phyloP scores from a whole-genome alignment of 2,329 filamentous ascomycete genomes.

The Fusarium subtropicale region DNA sequence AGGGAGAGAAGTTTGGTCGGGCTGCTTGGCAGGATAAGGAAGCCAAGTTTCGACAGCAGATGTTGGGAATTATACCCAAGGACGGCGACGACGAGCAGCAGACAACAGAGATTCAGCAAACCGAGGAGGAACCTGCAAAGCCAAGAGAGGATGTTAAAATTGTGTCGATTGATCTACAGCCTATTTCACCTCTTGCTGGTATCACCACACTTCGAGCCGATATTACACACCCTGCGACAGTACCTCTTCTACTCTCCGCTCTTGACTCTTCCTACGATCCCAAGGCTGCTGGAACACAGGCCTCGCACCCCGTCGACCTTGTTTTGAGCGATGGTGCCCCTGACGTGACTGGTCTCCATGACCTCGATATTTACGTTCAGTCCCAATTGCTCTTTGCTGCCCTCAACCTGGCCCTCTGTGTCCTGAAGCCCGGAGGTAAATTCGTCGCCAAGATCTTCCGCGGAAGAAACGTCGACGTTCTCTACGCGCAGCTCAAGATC shows the following conservation, averaged over 20 bases:
- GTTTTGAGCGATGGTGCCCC: slow-evolving; percentile 96
- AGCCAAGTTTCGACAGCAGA: slow-evolving; percentile 70
- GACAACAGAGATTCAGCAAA: slow-evolving; percentile 24
- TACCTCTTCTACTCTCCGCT: slow-evolving; percentile 86
- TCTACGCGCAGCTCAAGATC: slow-evolving; percentile 92
- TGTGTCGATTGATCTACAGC: slow-evolving; percentile 94
- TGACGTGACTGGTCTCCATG: slow-evolving; percentile 95
- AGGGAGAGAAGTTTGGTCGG: slow-evolving; percentile 89
- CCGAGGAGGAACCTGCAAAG: slow-evolving; percentile 46
- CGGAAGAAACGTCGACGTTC: slow-evolving; percentile 91
- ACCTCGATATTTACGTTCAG: slow-evolving; percentile 98
- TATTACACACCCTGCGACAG: slow-evolving; percentile 96
- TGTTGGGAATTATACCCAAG: slow-evolving; percentile 64
- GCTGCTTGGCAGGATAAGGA: slow-evolving; percentile 89
- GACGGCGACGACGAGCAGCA: slow-evolving; percentile 40
- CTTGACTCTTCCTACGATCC: slow-evolving; percentile 78
- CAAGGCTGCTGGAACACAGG: slow-evolving; percentile 56
- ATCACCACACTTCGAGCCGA: slow-evolving; percentile 94
- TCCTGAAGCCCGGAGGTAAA: slow-evolving; percentile 90
- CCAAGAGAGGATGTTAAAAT: slow-evolving; percentile 85
- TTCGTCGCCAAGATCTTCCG: slow-evolving; percentile 99
- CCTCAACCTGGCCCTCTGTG: slow-evolving; percentile 91
- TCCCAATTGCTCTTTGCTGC: slow-evolving; percentile 95
- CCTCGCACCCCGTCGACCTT: slow-evolving; percentile 85
- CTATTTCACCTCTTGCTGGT: slow-evolving; percentile 92